Evolutionary conservation across 2,329 filamentous ascomycete genomes (phyloP), one percentile per base, ranked within the genome.

Genomic region (Pseudocercospora pini-densiflorae): DNA sequence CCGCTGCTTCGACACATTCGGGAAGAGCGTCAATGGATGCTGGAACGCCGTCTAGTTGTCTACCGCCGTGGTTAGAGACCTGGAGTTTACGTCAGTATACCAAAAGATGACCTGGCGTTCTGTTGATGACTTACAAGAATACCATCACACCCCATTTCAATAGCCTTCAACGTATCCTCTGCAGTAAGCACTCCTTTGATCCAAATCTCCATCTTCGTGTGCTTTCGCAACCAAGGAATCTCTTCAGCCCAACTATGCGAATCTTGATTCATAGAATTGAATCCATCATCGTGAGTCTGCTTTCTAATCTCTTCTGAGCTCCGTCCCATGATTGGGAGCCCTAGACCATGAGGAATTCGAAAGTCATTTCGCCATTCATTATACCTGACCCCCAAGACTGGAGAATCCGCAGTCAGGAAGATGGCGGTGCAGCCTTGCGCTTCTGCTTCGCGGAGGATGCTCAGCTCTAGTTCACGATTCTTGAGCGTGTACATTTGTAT

Each of bases 1-100:
- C 69, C 1, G 78, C 79, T 2, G 77, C 79, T 12, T 72, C 72
- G 1, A 77, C 80, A 58, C 79, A 80, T 62, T 81, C 78, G 1
- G 75, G 75, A 2, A 83, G 71, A 3, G 77, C 82, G 63, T 87
- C 86, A 3, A 89, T 78, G 3, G 83, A 83, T 3, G 82, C 82
- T 6, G 84, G 79, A 1, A 85, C 84, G 2, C 85, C 85, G 68
- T 89, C 86, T 8, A 87, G 75, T 75, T 89, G 87, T 24, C 86
- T 75, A 0, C 83, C 83, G 12, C 86, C 86, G 70, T 88, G 86
- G 67, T 88, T 88, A 3, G 64, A 66, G 53, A 66, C 59, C 60
- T 66, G 53, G 27, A 45, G 29, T n/a, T 21, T 5, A 60, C 1
- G 14, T 54, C 33, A 27, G 5, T 16, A 1, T 31, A 1, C 10